Conservation (phyloP, 257 asterid species). For the Orobanche coerulescens region DNA sequence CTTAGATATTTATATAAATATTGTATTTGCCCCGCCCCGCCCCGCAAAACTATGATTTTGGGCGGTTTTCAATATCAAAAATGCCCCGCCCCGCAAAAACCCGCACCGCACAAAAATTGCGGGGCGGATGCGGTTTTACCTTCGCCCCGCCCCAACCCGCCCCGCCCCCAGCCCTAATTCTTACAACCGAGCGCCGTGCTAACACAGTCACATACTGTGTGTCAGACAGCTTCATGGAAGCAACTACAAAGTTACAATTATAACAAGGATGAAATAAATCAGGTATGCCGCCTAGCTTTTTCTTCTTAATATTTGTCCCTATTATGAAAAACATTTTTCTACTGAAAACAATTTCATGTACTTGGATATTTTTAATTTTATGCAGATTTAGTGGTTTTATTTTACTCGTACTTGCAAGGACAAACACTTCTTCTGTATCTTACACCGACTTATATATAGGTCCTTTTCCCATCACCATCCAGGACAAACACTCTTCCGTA, state of each 20-base stretch:
- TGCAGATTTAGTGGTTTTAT: not conserved
- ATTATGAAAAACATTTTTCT: not conserved
- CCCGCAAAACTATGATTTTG: too few relatives aligned
- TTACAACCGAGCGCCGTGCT: slow-evolving; percentile 4
- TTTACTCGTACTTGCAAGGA: not conserved
- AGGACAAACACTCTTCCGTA: too few relatives aligned
- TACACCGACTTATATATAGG: not conserved
- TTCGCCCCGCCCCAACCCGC: too few relatives aligned
- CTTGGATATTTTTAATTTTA: not conserved
- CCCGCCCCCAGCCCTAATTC: too few relatives aligned
- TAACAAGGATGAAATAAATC: slow-evolving; percentile 92
- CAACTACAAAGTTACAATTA: slow-evolving; percentile 55
- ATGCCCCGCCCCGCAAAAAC: too few relatives aligned
- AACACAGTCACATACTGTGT: slow-evolving; percentile 13
- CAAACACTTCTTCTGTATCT: not conserved
- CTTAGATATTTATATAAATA: too few relatives aligned
- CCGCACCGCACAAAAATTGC: too few relatives aligned
- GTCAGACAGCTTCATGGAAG: slow-evolving; percentile 59
- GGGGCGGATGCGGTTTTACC: too few relatives aligned
- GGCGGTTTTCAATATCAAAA: too few relatives aligned
- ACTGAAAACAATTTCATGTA: not conserved
- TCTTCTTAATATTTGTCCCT: slow-evolving; percentile 4
- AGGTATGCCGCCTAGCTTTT: slow-evolving; percentile 38
- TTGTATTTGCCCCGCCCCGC: too few relatives aligned
- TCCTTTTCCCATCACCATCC: not conserved